phyloP scores from a whole-genome alignment of 2,329 filamentous ascomycete species.

The Sporothrix protearum region DNA sequence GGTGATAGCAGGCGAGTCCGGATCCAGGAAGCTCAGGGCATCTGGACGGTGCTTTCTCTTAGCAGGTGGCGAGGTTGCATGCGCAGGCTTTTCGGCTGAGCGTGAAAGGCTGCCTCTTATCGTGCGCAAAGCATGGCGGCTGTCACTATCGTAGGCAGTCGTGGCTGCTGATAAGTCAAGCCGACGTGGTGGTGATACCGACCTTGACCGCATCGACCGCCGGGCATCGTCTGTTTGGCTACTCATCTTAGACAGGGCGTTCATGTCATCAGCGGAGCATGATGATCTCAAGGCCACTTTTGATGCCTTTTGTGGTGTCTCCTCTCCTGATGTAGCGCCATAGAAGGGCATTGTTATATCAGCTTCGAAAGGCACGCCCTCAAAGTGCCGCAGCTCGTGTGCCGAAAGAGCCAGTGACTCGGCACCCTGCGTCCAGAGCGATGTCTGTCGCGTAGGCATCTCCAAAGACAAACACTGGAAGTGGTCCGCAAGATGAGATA shows the following conservation, averaged over 20 bases:
- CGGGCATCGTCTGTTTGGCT: not conserved
- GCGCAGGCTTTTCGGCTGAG: not conserved
- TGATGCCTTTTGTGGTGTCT: not conserved
- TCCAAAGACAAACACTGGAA: not conserved
- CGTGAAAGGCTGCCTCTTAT: too few relatives aligned
- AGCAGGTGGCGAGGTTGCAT: not conserved
- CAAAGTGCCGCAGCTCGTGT: constrained; percentile 14
- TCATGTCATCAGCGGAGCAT: not conserved
- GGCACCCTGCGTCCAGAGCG: constrained; percentile 6
- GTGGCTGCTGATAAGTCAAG: not conserved
- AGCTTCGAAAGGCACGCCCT: constrained; percentile 15
- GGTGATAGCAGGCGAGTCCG: constrained; percentile 51
- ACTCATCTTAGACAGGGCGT: not conserved
- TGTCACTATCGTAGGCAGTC: not conserved
- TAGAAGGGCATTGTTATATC: constrained; percentile 20
- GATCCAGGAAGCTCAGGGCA: constrained; percentile 55
- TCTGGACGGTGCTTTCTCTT: constrained; percentile 32
- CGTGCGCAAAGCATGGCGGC: not conserved
- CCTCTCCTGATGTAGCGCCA: not conserved
- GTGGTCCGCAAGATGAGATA: not conserved
- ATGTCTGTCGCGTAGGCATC: constrained; percentile 20
- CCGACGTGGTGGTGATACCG: constrained; percentile 4
- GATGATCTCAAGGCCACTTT: not conserved
- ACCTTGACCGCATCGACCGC: not conserved
- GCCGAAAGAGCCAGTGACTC: constrained; percentile 14